Conservation (phyloP, 2,329 filamentous ascomycete species). For the Coleophoma eucalyptorum region DNA sequence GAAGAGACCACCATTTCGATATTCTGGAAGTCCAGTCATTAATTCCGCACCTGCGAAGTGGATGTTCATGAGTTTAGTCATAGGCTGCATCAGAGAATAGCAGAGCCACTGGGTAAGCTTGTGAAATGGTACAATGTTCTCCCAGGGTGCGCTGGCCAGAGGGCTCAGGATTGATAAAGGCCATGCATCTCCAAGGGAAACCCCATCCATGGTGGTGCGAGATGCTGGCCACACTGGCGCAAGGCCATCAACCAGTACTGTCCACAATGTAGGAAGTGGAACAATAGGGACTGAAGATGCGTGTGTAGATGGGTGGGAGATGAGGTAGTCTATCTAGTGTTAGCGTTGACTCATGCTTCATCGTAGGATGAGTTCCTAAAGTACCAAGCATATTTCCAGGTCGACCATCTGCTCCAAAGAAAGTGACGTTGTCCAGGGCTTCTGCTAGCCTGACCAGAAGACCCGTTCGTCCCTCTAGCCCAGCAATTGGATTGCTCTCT, state of each 20-base stretch:
- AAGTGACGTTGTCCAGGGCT: constrained; percentile 74
- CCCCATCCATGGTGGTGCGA: constrained; percentile 81
- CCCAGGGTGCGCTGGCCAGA: constrained; percentile 58
- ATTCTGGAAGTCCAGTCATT: constrained; percentile 85
- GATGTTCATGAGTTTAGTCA: constrained; percentile 75
- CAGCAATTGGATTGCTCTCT: constrained; percentile 75
- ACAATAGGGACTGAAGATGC: constrained; percentile 86
- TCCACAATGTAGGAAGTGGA: constrained; percentile 84
- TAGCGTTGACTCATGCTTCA: constrained; percentile 16
- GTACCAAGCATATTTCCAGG: constrained; percentile 93
- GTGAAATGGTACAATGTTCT: constrained; percentile 85
- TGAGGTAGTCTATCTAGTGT: constrained; percentile 70
- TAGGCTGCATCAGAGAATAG: constrained; percentile 90
- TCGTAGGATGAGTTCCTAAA: neutral
- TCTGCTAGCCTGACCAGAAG: constrained; percentile 72
- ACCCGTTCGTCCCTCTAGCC: constrained; percentile 78
- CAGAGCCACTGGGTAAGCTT: constrained; percentile 94
- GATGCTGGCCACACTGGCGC: constrained; percentile 84
- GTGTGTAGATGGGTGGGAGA: constrained; percentile 85
- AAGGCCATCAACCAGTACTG: constrained; percentile 82
- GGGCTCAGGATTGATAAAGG: constrained; percentile 68
- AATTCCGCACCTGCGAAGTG: constrained; percentile 79
- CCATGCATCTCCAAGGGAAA: constrained; percentile 92
- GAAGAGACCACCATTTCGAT: constrained; percentile 86
- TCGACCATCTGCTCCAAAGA: constrained; percentile 79